Evolutionary conservation across 495 filamentous ascomycete species (phyloP), one percentile per base, ranked within the genome.

Genomic region (Elasticomyces elasticus): DNA sequence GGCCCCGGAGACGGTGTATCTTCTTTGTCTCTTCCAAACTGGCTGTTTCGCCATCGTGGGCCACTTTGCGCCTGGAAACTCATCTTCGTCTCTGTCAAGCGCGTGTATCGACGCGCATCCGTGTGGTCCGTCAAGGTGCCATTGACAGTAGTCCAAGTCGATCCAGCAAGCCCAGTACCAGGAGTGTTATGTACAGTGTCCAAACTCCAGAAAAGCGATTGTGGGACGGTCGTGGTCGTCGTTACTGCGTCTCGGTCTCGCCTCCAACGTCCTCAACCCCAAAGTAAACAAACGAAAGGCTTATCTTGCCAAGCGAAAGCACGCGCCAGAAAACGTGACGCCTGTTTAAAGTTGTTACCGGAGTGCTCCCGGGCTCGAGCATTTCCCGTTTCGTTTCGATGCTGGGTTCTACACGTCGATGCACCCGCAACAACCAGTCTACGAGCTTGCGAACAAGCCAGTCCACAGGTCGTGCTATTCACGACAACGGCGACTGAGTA

Each of bases 21-120:
- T 1, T 86, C 81, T 41, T 41, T 55, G 53, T 71, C 81, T 68
- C 74, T 79, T 35, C 64, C 69, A 66, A 94, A 94, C 4, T 85
- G 85, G 72, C 84, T 90, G 64, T 81, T 85, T 58, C 88, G 84
- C 77, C 80, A 78, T 55, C 55, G 60, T 45, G 64, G 65, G 25
- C 64, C 64, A 49, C 60, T 68, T 43, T 67, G 68, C 55, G 74
- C 75, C 69, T 59, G 63, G 12, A 58, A 61, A 56, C 56, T 62
- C 74, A 74, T 66, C 9, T 3, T 61, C 13, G 23, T 37, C 44
- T 15, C 41, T 28, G 28, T 43, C 22, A 20, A 30, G 42, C 41
- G 31, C 52, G 52, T 48, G 26, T 28, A 2, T 25, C 27, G 17
- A 31, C 54, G 55, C 55, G 55, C 55, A 56, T 50, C 31, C 47